A percentile compares a stretch with the other conserved stretches of the same genome.
phyloP scores from a whole-genome alignment of 1,139 yeast species.

The Taphrina populina region DNA sequence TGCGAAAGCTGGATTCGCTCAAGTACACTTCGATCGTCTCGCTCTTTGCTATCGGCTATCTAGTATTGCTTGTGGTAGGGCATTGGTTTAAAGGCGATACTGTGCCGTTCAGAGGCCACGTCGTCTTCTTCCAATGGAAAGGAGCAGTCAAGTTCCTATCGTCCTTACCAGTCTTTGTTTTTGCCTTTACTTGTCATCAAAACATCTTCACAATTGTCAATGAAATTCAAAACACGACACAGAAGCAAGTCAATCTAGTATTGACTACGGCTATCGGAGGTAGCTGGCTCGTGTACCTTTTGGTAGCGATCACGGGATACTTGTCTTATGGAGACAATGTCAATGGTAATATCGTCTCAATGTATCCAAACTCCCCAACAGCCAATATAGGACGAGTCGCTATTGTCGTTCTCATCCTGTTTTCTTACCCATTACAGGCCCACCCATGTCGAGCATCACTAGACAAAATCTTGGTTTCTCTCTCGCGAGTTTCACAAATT shows the following conservation, averaged over 20 bases:
- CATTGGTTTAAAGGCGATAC: constrained; percentile 60
- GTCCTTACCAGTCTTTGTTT: constrained; percentile 81
- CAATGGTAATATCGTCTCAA: constrained; percentile 75
- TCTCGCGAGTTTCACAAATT: constrained; percentile 50
- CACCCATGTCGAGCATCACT: constrained; percentile 88
- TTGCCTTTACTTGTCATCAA: constrained; percentile 95
- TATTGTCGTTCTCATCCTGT: constrained; percentile 75
- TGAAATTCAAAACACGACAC: constrained; percentile 64
- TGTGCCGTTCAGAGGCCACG: constrained; percentile 40
- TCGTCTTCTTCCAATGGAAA: constrained; percentile 29
- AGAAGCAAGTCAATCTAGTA: constrained; percentile 55
- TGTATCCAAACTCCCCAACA: constrained; percentile 48
- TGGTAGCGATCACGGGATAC: constrained; percentile 82
- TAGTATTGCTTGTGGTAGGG: constrained; percentile 67
- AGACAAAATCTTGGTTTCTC: constrained; percentile 58
- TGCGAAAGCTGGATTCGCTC: constrained; percentile 75
- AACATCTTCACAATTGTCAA: constrained; percentile 75
- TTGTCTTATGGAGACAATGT: constrained; percentile 78
- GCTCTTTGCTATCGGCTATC: constrained; percentile 72
- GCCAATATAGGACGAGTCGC: constrained; percentile 70
- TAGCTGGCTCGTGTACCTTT: constrained; percentile 58
- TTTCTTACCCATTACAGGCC: constrained; percentile 87
- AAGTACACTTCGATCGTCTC: constrained; percentile 87
- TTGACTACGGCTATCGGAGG: constrained; percentile 58
- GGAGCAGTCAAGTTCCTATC: constrained; percentile 63